Conservation (phyloP, 2,329 filamentous ascomycete genomes). For the Colletotrichum gigasporum region DNA sequence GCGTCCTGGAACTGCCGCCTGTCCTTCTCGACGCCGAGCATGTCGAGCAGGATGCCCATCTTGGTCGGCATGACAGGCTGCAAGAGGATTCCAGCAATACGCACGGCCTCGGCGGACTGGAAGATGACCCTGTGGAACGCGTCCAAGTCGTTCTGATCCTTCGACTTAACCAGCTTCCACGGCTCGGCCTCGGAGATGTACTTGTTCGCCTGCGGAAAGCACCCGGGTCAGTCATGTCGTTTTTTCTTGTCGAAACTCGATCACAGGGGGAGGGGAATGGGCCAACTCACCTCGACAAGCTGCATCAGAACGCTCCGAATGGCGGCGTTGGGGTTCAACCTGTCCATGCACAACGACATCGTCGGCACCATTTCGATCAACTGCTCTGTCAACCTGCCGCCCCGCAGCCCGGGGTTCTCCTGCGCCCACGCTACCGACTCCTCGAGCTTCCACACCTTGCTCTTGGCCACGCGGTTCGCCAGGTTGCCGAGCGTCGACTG, state of each 20-base stretch:
- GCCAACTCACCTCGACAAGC: conserved; percentile 62
- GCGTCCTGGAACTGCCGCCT: conserved; percentile 73
- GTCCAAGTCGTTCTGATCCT: conserved; percentile 42
- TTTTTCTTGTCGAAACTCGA: too few relatives aligned
- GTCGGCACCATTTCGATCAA: conserved; percentile 32
- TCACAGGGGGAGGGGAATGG: too few relatives aligned
- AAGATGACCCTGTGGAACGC: conserved; percentile 72
- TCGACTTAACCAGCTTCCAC: conserved; percentile 67
- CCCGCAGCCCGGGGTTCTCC: conserved; percentile 5
- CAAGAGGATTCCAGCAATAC: conserved; percentile 83
- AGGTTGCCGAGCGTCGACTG: conserved; percentile 85
- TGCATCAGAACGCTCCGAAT: conserved; percentile 71
- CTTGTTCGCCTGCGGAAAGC: conserved; percentile 53
- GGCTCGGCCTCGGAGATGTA: conserved; percentile 70
- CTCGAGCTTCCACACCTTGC: conserved; percentile 74
- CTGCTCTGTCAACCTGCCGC: conserved; percentile 38
- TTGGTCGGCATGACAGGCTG: conserved; percentile 93
- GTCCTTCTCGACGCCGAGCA: conserved; percentile 74
- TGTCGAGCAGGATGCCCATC: conserved; percentile 75
- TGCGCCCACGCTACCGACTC: conserved; percentile 57
- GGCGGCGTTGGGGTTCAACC: conserved; percentile 71
- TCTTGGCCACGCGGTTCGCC: conserved; percentile 73
- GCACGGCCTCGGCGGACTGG: conserved; percentile 77
- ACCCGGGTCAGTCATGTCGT: too few relatives aligned
- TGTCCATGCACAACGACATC: conserved; percentile 67